A percentile compares a stretch with the other conserved stretches of the same genome.
These are phyloP conservation scores for Amborella trichopoda DNA, from an alignment of 164 flowering plant species.

Conservation along the genomic window DNA sequence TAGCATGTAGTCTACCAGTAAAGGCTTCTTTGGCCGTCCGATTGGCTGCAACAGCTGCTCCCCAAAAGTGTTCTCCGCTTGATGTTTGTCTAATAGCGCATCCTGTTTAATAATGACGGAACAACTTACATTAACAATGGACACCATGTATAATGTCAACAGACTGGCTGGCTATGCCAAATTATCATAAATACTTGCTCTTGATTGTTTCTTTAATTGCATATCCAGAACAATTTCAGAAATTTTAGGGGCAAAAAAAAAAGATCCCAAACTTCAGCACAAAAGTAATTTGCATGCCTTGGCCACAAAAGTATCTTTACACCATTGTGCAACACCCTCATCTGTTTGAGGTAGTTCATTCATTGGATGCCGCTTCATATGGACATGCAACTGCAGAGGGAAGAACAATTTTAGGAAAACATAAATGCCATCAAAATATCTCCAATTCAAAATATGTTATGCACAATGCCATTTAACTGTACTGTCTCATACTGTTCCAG, in stretches of 20 bases:
- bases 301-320: slow-evolving; percentile 61
- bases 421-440: too few species aligned
- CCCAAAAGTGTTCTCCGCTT: slow-evolving; percentile 40
- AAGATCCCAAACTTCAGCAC: too few species aligned
- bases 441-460: too few species aligned
- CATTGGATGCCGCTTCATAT: slow-evolving; percentile 56
- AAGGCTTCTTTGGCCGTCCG: slow-evolving; percentile 57
- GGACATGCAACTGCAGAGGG: slow-evolving; percentile 62
- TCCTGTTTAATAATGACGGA: slow-evolving; percentile 28
- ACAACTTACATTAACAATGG: too few species aligned
- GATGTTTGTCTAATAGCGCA: slow-evolving; percentile 51
- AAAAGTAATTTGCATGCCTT: slow-evolving; percentile 37
- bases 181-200: too few species aligned
- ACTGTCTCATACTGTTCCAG: too few species aligned
- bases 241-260: too few species aligned
- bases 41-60: slow-evolving; percentile 21
- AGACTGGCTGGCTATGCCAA: too few species aligned
- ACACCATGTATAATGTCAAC: too few species aligned
- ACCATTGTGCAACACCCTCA: slow-evolving; percentile 76
- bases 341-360: slow-evolving; percentile 66
- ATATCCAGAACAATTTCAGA: too few species aligned
- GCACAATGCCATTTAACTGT: too few species aligned
- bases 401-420: not conserved
- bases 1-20: slow-evolving; percentile 46
- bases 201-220: too few species aligned